A percentile compares a stretch with the other conserved stretches of the same genome.
These are phyloP conservation scores for Talaromyces sp. DNA, from an alignment of 2,329 filamentous ascomycete species.

Conservation along the genomic window DNA sequence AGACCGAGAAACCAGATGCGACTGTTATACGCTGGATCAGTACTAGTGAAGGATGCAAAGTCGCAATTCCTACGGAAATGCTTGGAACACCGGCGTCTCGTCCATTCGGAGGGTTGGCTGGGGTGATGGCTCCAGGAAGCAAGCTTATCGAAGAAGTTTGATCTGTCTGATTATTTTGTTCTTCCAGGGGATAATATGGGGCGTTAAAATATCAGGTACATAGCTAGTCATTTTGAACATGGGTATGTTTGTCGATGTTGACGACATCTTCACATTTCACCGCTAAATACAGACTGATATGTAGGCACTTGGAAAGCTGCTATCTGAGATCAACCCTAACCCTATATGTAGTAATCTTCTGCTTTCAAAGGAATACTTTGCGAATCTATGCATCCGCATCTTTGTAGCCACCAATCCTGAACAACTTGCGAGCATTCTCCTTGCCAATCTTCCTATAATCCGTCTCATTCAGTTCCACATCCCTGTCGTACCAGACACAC, in stretches of 20 bases:
- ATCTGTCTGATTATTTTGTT: background rate
- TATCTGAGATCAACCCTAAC: background rate
- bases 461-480: constrained; percentile 19
- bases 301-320: background rate
- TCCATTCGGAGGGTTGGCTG: constrained; percentile 29
- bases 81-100: constrained; percentile 39
- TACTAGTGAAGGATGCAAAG: constrained; percentile 35
- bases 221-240: background rate
- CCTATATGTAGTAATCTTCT: background rate
- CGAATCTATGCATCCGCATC: constrained; percentile 11
- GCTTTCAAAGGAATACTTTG: background rate
- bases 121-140: background rate
- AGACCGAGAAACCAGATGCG: constrained; percentile 38
- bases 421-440: constrained; percentile 21
- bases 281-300: no score
- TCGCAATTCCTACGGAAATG: constrained; percentile 47
- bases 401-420: constrained; percentile 14
- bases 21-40: constrained; percentile 45
- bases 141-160: constrained; percentile 15
- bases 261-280: background rate
- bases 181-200: background rate
- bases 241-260: background rate
- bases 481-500: constrained; percentile 23
- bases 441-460: constrained; percentile 23
- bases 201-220: background rate